Evolutionary conservation across 176 grass and related monocot species (phyloP), one percentile per base, ranked within the genome.

Genomic region (Raddia guianensis): DNA sequence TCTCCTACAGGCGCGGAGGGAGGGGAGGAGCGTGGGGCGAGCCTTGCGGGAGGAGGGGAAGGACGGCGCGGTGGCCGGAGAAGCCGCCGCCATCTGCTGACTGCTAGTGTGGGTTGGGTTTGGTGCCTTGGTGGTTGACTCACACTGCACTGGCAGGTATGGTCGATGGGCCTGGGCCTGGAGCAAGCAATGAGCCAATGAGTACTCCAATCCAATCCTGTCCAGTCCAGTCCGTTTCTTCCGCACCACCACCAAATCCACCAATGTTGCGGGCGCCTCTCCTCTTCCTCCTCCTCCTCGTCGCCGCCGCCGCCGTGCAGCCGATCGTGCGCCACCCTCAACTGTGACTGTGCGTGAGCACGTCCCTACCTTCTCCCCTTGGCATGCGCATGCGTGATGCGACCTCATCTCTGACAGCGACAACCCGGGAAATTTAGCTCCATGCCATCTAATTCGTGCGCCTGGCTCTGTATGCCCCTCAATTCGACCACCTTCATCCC

Each of bases 301-400:
- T 5, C 27, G 32, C 67, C 53, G 40, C 82, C 76, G 5, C 86
- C 74, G n/a, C 86, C 87, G 15, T 95, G 92, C 86, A 95, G 95
- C 84, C 84, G 83, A 70, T 86, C 87, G 45, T 98, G 95, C 70
- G 88, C 93, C 19, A 73, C 88, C 71, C 83, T 91, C 78, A 89
- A 91, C 43, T 98, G 90, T 88, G 82, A 95, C 35, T 66, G 92
- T 94, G 63, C 81, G 95, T 83, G 13, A 16, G 12, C 35, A 18
- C 8, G 12, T 3, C 40, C 27, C 27, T 27, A 27, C 27, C 13
- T 1, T 65, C 34, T 40, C 20, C 16, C 34, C 33, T 3, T 20
- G 2, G 10, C 12, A 12, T 72, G 66, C 9, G 48, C 7, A 27
- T 1, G 27, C 27, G 27, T 27, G 27, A 27, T 27, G 27, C 27